A percentile compares a stretch with the other conserved stretches of the same genome.
Conservation (phyloP, 1,139 yeast genomes). For the Suhomyces chickasaworum region DNA sequence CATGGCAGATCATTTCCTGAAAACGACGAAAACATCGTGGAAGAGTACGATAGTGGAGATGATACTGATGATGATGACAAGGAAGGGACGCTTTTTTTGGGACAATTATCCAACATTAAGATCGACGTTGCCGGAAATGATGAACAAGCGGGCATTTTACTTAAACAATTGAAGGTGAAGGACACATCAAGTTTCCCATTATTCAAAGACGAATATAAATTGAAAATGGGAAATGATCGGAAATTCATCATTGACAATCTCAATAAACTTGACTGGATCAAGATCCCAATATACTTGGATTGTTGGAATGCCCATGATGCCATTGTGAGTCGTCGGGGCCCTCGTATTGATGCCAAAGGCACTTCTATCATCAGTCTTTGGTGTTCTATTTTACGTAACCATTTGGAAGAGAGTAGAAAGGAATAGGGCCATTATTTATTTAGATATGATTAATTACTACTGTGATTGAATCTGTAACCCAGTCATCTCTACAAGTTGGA, state of each 20-base stretch:
- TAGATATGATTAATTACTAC: not conserved
- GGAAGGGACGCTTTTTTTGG: conserved; percentile 6
- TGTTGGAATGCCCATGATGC: conserved; percentile 75
- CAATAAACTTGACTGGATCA: conserved; percentile 62
- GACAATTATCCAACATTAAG: conserved; percentile 16
- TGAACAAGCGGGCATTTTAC: conserved; percentile 21
- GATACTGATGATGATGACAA: conserved; percentile 16
- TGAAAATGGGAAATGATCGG: conserved; percentile 48
- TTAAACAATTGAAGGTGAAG: conserved; percentile 20
- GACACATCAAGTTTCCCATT: conserved; percentile 31
- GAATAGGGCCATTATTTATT: not conserved
- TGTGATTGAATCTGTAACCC: not conserved
- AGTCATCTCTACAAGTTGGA: no score
- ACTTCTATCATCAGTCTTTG: conserved; percentile 55
- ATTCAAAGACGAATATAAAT: conserved; percentile 27
- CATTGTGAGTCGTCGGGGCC: conserved; percentile 68
- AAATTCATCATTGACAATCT: conserved; percentile 49
- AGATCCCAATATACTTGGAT: conserved; percentile 64
- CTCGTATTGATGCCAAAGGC: conserved; percentile 54
- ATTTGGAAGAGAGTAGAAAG: conserved; percentile 20
- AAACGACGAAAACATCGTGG: conserved; percentile 10
- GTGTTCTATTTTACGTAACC: conserved; percentile 47
- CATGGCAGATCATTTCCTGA: conserved; percentile 12
- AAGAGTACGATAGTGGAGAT: conserved; percentile 18
- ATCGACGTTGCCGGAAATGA: conserved; percentile 34